Evolutionary conservation across 1,139 yeast species (phyloP).

Genomic region (Candida sojae): DNA sequence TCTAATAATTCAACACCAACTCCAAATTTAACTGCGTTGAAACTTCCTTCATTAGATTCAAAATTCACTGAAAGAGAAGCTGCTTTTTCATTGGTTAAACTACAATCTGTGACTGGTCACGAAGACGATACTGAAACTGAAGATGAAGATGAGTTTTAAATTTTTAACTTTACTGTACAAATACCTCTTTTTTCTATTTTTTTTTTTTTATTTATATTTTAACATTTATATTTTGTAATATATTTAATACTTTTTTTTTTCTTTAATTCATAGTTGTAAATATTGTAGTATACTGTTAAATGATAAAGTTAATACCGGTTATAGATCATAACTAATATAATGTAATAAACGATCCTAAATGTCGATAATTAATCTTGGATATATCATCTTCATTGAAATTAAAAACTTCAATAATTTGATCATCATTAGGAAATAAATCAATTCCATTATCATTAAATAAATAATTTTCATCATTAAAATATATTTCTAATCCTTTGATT

Average conservation of each 20-base stretch:
- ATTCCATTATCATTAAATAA: constrained; percentile 42
- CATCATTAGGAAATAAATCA: constrained; percentile 43
- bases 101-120: constrained; percentile 8
- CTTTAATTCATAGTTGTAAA: too few relatives aligned
- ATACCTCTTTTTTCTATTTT: too few relatives aligned
- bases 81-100: constrained; percentile 3
- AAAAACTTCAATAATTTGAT: constrained; percentile 5
- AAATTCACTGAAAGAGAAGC: constrained; percentile 14
- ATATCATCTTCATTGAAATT: constrained; percentile 6
- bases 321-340: too few relatives aligned
- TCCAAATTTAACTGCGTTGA: neutral
- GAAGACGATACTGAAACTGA: constrained; percentile 11
- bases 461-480: constrained; percentile 21
- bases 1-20: neutral
- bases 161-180: too few relatives aligned
- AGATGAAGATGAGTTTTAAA: constrained; percentile 1
- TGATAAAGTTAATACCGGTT: too few relatives aligned
- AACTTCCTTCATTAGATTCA: neutral
- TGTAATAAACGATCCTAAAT: neutral
- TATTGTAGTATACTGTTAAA: too few relatives aligned
- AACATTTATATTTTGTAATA: too few relatives aligned
- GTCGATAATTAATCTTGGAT: neutral
- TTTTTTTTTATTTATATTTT: too few relatives aligned
- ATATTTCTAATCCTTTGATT: constrained; percentile 46
- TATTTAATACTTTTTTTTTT: too few relatives aligned